Evolutionary conservation across 495 filamentous ascomycete species (phyloP).

Genomic region (Schizothecium vesticola): DNA sequence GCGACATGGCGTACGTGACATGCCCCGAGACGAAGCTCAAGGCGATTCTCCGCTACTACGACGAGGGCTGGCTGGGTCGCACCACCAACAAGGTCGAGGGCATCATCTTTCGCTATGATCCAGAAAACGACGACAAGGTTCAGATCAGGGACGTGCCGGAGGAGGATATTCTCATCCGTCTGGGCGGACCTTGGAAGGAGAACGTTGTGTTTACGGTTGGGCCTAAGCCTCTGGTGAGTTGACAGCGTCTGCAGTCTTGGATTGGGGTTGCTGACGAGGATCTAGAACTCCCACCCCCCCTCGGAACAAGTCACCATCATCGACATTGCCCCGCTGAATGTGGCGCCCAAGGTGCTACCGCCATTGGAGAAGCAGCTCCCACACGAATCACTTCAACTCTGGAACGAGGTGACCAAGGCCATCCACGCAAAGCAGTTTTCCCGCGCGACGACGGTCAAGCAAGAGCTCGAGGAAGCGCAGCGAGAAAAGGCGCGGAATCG

Average conservation of each 20-base stretch:
- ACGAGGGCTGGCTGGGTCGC: conserved; percentile 91
- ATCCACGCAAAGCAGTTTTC: conserved; percentile 78
- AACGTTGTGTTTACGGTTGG: conserved; percentile 50
- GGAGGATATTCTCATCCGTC: conserved; percentile 72
- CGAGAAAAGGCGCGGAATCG: conserved; percentile 76
- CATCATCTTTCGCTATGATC: conserved; percentile 82
- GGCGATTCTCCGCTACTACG: conserved; percentile 82
- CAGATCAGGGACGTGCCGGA: conserved; percentile 80
- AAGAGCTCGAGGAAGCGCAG: conserved; percentile 88
- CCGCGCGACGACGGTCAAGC: conserved; percentile 79
- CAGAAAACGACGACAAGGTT: conserved; percentile 68
- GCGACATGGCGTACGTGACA: conserved; percentile 79
- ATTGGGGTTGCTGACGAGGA: conserved; percentile 3
- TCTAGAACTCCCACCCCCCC: conserved; percentile 37
- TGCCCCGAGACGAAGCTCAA: conserved; percentile 86
- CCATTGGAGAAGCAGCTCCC: conserved; percentile 70
- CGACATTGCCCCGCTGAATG: conserved; percentile 74
- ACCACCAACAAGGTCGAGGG: conserved; percentile 88
- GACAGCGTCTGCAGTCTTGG: not conserved
- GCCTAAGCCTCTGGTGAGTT: conserved; percentile 46
- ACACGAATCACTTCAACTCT: conserved; percentile 87
- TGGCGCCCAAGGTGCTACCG: conserved; percentile 70
- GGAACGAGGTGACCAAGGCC: conserved; percentile 80
- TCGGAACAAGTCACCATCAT: conserved; percentile 70
- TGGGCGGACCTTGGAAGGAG: conserved; percentile 77